Percentiles rank a stretch among this genome's conserved stretches.
Conservation (phyloP, 306 rosid genomes). For the Fagus crenata region DNA sequence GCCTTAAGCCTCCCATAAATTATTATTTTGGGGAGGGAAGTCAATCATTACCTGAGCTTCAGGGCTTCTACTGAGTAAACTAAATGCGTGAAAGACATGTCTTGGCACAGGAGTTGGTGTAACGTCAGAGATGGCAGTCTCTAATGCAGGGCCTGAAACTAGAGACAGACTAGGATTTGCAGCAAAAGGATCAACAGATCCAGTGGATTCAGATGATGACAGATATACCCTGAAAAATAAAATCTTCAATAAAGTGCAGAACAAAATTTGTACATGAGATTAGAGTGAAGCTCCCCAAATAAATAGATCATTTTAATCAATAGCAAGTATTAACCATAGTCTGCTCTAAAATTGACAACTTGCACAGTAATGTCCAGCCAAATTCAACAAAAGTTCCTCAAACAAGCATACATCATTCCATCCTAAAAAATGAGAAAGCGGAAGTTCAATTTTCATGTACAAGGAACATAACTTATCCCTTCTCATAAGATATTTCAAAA, state of each 20-base stretch:
- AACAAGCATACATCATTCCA: no score
- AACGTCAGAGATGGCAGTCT: slow-evolving; percentile 31
- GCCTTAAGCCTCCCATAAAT: not conserved
- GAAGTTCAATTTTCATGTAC: no score
- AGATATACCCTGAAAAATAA: slow-evolving; percentile 56
- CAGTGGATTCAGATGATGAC: slow-evolving; percentile 43
- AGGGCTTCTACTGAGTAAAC: slow-evolving; percentile 49
- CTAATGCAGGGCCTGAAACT: slow-evolving; percentile 29
- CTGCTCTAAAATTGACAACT: no score
- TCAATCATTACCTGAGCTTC: slow-evolving; percentile 65
- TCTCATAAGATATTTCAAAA: no score
- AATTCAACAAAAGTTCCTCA: no score
- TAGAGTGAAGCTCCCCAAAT: no score
- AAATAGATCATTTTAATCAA: no score
- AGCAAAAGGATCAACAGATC: slow-evolving; percentile 24
- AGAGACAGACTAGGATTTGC: slow-evolving; percentile 35
- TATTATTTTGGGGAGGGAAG: slow-evolving; percentile 4
- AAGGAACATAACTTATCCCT: no score
- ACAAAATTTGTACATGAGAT: no score
- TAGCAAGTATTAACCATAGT: no score
- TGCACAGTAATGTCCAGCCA: no score
- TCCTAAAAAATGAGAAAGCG: no score
- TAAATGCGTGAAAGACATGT: slow-evolving; percentile 68
- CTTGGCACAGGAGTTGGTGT: slow-evolving; percentile 41
- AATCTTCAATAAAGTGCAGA: not conserved